Base-by-base conservation (phyloP, 169 alveolate species). In the Cystoisospora suis region DNA sequence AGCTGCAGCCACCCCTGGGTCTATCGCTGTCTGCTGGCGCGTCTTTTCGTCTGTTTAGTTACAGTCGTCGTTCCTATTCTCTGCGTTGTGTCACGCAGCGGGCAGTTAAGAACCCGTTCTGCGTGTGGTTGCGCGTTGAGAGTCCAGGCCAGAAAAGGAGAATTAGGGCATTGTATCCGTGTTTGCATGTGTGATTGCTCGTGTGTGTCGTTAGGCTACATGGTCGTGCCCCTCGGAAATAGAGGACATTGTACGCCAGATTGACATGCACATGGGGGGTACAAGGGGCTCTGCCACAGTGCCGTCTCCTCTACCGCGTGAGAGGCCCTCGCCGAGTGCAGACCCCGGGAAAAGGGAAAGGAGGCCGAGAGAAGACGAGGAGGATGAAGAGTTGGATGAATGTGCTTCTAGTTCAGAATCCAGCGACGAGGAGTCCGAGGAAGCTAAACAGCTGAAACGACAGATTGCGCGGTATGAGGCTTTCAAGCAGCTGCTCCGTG, bases 401-500 rank as follows among this genome's bases (percentile, higher is more conserved):
- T 44, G 44, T n/a, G 47, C 70, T 2, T 45, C 34, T 65, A 9
- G 40, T 29, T 47, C 49, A 3, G 90, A 69, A 47, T 65, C 90
- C 27, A 59, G 83, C 42, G 81, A 44, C 45, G 38, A 42, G 23
- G 90, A 65, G 79, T 20, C 34, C 0, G 72, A 40, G 69, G 69
- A 40, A 15, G n/a, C 69, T 44, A 70, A 40, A 56, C n/a, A 17
- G 23, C 58, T 72, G 42, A 23, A n/a, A 34, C 3, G 29, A 44
- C 59, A 53, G 47, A 79, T 79, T 69, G 53, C 44, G 23, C 88
- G 88, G 32, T 56, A 56, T 29, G 92, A 88, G 58, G 92, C 5
- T 34, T 88, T 88, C 88, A 88, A 88, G 36, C 86, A 88, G 46
- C 38, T 88, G 87, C 69, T 88, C 44, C 56, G 88, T 1, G 92